A percentile compares a stretch with the other conserved stretches of the same genome.
These are phyloP conservation scores for Withania somnifera DNA, from an alignment of 305 asterid species.

Conservation along the genomic window DNA sequence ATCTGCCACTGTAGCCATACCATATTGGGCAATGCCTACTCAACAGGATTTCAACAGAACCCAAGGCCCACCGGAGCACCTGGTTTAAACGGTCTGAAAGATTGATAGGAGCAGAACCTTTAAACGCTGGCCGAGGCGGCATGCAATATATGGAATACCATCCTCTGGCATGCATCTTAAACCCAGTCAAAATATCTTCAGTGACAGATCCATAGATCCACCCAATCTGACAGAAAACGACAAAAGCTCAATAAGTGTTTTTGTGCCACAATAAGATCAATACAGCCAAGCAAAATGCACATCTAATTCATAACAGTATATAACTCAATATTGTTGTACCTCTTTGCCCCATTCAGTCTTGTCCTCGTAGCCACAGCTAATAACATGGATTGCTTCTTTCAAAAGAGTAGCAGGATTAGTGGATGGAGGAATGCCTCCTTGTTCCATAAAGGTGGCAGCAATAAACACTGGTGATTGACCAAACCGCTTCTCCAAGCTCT, in stretches of 20 bases:
- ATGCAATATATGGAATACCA: constrained; percentile 60
- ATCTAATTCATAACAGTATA: neutral
- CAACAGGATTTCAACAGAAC: constrained; percentile 53
- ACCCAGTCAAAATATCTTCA: constrained; percentile 63
- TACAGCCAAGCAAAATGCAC: neutral
- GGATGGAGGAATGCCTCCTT: constrained; percentile 25
- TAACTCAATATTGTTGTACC: neutral
- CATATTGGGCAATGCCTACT: constrained; percentile 73
- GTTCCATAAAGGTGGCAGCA: constrained; percentile 29
- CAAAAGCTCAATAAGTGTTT: neutral
- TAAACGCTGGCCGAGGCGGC: constrained; percentile 64
- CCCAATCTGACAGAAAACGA: constrained; percentile 35
- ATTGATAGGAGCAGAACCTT: constrained; percentile 65
- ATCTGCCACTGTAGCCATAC: constrained; percentile 53
- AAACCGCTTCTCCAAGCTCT: constrained; percentile 28
- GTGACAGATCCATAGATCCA: constrained; percentile 70
- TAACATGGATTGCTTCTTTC: constrained; percentile 30
- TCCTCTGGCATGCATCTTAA: constrained; percentile 69
- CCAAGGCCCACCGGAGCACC: constrained; percentile 69
- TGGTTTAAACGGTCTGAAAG: constrained; percentile 67
- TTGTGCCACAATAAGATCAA: neutral
- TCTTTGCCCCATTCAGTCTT: constrained; percentile 28
- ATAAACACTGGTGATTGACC: constrained; percentile 29
- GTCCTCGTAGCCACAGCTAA: constrained; percentile 33
- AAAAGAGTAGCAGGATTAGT: constrained; percentile 24